Percentiles rank a stretch among this genome's conserved stretches.
These are phyloP conservation scores for Solanum bukasovii DNA, from an alignment of 257 asterid species.

Conservation along the genomic window DNA sequence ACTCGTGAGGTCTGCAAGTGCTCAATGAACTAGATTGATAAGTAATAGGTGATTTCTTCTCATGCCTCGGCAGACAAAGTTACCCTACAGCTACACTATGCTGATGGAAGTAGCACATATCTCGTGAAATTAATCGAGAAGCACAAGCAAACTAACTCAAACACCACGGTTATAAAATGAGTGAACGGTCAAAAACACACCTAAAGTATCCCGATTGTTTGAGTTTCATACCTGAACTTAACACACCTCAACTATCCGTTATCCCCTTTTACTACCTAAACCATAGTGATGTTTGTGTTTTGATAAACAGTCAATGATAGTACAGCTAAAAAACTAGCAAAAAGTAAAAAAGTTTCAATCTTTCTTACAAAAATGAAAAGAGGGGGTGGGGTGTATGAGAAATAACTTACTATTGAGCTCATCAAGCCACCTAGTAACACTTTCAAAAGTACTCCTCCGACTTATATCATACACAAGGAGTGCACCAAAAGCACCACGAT, in stretches of 20 bases:
- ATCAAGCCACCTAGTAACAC: constrained; percentile 15
- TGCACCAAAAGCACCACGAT: constrained; percentile 22
- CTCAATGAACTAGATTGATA: not conserved
- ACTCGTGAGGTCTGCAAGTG: not conserved
- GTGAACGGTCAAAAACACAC: not conserved
- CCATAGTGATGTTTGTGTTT: not conserved
- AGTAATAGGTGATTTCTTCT: not conserved
- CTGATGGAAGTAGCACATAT: not conserved
- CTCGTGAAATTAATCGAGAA: not conserved
- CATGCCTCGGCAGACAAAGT: not conserved
- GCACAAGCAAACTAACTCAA: not conserved
- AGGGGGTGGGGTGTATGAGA: not conserved
- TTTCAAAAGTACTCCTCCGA: constrained; percentile 13
- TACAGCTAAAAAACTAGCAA: not conserved
- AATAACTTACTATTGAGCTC: constrained; percentile 16
- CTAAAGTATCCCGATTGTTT: not conserved
- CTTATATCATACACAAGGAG: constrained; percentile 17
- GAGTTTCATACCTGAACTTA: not conserved
- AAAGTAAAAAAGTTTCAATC: not conserved
- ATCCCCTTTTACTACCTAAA: not conserved
- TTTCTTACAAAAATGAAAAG: not conserved
- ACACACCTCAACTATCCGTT: not conserved
- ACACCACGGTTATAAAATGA: not conserved
- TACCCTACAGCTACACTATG: not conserved
- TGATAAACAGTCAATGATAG: not conserved